Conservation (phyloP, 2,329 filamentous ascomycete species). For the Trichoderma simmonsii region DNA sequence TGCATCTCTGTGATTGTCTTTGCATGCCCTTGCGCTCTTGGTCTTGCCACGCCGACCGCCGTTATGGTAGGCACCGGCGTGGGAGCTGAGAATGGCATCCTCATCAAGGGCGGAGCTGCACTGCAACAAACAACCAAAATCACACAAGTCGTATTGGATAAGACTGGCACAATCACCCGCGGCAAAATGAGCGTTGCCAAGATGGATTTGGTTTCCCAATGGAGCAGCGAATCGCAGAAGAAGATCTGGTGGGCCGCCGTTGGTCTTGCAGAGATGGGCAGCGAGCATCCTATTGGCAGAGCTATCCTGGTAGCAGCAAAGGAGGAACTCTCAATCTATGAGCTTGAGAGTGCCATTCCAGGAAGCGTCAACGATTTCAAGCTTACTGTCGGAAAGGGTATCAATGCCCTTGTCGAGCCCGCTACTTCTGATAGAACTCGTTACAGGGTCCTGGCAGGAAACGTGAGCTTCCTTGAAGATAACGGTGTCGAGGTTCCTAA, state of each 20-base stretch:
- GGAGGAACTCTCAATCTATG: constrained; percentile 64
- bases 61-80: constrained; percentile 99
- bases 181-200: constrained; percentile 92
- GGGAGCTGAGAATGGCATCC: constrained; percentile 89
- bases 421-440: constrained; percentile 63
- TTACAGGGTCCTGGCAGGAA: constrained; percentile 81
- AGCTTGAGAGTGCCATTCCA: constrained; percentile 69
- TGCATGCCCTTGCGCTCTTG: constrained; percentile 94
- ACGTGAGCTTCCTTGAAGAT: constrained; percentile 70
- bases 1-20: constrained; percentile 99
- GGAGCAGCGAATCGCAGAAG: constrained; percentile 67
- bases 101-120: constrained; percentile 95
- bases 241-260: constrained; percentile 94
- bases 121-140: constrained; percentile 88
- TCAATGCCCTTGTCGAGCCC: constrained; percentile 79
- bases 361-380: constrained; percentile 84
- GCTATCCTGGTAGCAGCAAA: constrained; percentile 78
- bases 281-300: constrained; percentile 92
- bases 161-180: constrained; percentile 91
- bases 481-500: constrained; percentile 65
- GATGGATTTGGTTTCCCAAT: constrained; percentile 61
- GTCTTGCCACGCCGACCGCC: constrained; percentile 89
- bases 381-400: constrained; percentile 77
- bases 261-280: constrained; percentile 91
- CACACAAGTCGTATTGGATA: constrained; percentile 87